Base-by-base conservation (phyloP, 2,329 filamentous ascomycete genomes). In the Torrubiellomyces zombiae region DNA sequence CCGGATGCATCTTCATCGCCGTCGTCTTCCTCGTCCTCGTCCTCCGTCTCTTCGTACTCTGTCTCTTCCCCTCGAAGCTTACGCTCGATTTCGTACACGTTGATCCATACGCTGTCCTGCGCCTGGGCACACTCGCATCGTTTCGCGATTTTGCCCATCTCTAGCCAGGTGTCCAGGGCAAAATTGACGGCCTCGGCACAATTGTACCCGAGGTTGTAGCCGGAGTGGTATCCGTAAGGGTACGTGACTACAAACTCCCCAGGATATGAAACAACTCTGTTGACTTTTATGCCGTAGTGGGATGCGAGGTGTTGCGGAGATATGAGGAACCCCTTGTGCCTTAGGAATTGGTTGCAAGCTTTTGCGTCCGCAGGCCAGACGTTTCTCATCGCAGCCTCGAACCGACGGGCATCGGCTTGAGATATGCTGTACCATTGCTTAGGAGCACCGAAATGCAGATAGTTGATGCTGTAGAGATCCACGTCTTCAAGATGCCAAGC, bases 391-490 rank as follows among this genome's bases (percentile, higher is more conserved):
- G 82, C 86, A 18, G 74, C 71, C 51, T 98, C 89, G 39, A 98
- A 98, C 10, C 78, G 75, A 25, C 83, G 72, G 9, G 86, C 83
- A 47, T 98, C 89, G 36, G 80, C 79, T 48, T 95, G 91, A 1
- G 86, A 93, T 36, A 98, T 95, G 51, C 85, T 94, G 55, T 98
- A 98, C 89, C 89, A 98, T 49, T 98, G 89, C 53, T 98, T 98
- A 1, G 89, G 89, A 2, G 89, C 89, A 27, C 89, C 89, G 48
- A 98, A 98, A 45, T 98, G 89, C 31, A 98, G 83, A 49, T 94
- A 98, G 56, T 98, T 98, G 63, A 98, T 98, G 48, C 85, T 95
- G 69, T 98, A 98, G 4, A 98, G 67, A 55, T 98, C 89, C 20
- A 98, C 86, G 47, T 98, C 89, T 48, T 98, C 89, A 26, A 98